Percentiles rank a stretch among this genome's conserved stretches.
These are phyloP conservation scores for Claviceps sp. DNA, from an alignment of 2,329 filamentous ascomycete genomes.

Conservation along the genomic window DNA sequence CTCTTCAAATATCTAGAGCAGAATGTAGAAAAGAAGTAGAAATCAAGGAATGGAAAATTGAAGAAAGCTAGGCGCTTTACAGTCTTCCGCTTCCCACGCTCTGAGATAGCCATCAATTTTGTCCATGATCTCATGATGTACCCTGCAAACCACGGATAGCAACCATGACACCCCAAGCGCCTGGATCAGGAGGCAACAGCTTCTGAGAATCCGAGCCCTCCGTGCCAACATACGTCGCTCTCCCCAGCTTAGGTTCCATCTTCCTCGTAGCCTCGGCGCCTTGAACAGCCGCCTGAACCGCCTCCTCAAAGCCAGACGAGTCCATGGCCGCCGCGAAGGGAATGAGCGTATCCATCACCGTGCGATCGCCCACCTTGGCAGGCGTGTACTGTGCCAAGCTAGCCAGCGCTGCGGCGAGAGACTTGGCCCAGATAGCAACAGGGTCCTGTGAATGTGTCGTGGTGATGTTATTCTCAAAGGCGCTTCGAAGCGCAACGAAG, in stretches of 20 bases:
- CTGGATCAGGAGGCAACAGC: constrained; percentile 51
- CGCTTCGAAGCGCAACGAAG: constrained; percentile 32
- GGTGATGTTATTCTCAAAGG: constrained; percentile 25
- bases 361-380: constrained; percentile 41
- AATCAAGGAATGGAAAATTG: no score
- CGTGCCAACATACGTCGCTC: constrained; percentile 54
- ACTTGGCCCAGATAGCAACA: constrained; percentile 28
- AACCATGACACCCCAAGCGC: constrained; percentile 56
- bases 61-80: not conserved
- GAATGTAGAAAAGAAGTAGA: no score
- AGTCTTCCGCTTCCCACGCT: no score
- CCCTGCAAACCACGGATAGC: constrained; percentile 28
- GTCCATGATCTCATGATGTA: not conserved
- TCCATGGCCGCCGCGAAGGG: constrained; percentile 36
- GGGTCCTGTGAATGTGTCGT: constrained; percentile 18
- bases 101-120: no score
- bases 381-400: constrained; percentile 39
- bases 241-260: constrained; percentile 50
- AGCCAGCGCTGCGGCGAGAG: constrained; percentile 28
- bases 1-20: no score
- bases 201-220: constrained; percentile 36
- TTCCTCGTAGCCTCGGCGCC: constrained; percentile 51
- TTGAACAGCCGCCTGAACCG: constrained; percentile 42
- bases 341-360: constrained; percentile 43
- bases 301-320: constrained; percentile 37